Base-by-base conservation (phyloP, 73 alveolate species). In the Tetrahymena thermophila region DNA sequence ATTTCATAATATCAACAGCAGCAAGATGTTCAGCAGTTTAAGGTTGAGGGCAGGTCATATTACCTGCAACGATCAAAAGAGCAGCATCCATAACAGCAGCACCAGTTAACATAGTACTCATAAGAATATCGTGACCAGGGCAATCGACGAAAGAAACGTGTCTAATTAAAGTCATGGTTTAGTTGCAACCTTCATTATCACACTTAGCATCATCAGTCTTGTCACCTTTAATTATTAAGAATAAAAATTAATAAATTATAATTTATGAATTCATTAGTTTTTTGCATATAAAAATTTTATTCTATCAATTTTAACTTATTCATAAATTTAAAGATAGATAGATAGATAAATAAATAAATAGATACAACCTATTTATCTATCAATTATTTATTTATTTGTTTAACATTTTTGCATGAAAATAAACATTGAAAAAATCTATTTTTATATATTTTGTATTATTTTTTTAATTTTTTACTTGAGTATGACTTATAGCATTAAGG, bases 41-140 rank as follows among this genome's bases (percentile, higher is more conserved):
- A 7, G 99, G 99, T 96, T 98, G 99, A 37, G 99, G 99, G 96
- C 99, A 99, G 23, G 99, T 96, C 97, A 98, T 99, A 96, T 99
- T 99, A 6, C 99, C 99, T 34, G 99, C 99, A 35, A 96, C 98
- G 34, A 99, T 93, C 35, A 98, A 96, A 50, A 98, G 95, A 40
- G 99, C 99, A 43, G 99, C 99, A 97, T 99, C 99, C 99, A 99
- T 99, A 93, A 99, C 99, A 35, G 99, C 99, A 14, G 99, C 99
- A 35, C 99, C 99, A 89, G 99, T 99, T 40, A 99, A 97, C 99
- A 99, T 98, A 50, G 99, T 99, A 19, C 99, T 98, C 99, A 99
- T 99, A 97, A 99, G 98, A 96, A 99, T 99, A 96, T 99, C 99
- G 96, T 98, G 99, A 89, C 99, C 99, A 56, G 99, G 99, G 94